Conservation (phyloP, 2,329 filamentous ascomycete species). For the Nothophoma quercina region DNA sequence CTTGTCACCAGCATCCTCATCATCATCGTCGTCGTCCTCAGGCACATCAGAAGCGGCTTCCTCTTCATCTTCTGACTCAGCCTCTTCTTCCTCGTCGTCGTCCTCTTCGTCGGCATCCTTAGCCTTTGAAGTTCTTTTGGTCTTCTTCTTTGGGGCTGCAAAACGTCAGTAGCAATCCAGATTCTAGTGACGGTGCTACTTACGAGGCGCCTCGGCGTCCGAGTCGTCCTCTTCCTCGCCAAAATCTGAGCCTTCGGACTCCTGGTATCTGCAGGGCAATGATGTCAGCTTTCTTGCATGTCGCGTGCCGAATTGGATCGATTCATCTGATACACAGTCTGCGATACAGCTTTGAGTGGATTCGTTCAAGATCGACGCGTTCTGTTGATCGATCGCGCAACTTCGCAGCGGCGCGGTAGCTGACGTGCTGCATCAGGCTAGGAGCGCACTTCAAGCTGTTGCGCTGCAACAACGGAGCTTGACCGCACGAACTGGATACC, state of each 20-base stretch:
- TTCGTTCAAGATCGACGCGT: too few relatives aligned
- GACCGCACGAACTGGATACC: conserved; percentile 11
- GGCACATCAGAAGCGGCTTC: conserved; percentile 11
- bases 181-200: conserved; percentile 19
- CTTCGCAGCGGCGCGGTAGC: not conserved
- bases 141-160: conserved; percentile 47
- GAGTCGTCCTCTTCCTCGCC: conserved; percentile 49
- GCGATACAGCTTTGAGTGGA: too few relatives aligned
- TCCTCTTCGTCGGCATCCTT: conserved; percentile 40
- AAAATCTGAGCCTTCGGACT: conserved; percentile 48
- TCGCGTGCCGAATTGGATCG: not conserved
- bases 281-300: conserved; percentile 29
- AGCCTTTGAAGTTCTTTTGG: conserved; percentile 39
- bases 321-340: too few relatives aligned
- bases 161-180: conserved; percentile 1
- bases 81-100: conserved; percentile 43
- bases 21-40: conserved; percentile 38
- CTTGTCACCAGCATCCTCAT: conserved; percentile 48
- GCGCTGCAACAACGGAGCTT: conserved; percentile 14
- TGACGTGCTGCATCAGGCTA: conserved; percentile 3
- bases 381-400: not conserved
- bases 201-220: conserved; percentile 47
- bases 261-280: conserved; percentile 41
- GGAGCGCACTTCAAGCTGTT: not conserved
- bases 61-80: conserved; percentile 44